A percentile compares a stretch with the other conserved stretches of the same genome.
Conservation (phyloP, 163 green algal genomes). For the Volvox carteri region DNA sequence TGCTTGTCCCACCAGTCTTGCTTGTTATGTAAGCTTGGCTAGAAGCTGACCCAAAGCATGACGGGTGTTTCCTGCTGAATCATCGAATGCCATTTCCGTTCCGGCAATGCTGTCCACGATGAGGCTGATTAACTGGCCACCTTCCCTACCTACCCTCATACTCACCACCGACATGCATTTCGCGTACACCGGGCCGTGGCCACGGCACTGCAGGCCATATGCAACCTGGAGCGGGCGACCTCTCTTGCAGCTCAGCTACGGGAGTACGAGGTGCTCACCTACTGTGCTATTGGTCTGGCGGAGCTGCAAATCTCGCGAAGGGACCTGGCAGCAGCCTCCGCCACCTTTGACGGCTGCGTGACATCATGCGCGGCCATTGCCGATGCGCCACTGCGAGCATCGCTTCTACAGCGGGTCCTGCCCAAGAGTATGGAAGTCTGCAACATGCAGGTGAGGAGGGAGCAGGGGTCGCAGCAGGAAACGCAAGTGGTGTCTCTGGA, state of each 20-base stretch:
- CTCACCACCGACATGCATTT: too few relatives aligned
- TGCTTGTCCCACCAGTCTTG: too few relatives aligned
- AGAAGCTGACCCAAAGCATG: too few relatives aligned
- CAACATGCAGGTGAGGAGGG: constrained; percentile 46
- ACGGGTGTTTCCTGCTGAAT: too few relatives aligned
- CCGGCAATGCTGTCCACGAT: too few relatives aligned
- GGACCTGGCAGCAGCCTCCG: constrained; percentile 20
- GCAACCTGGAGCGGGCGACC: constrained; percentile 6
- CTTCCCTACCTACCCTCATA: too few relatives aligned
- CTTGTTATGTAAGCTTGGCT: too few relatives aligned
- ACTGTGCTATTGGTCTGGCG: constrained; percentile 20
- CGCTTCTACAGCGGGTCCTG: constrained; percentile 49
- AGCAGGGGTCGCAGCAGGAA: too few relatives aligned
- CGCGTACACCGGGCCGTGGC: too few relatives aligned
- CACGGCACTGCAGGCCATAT: constrained; percentile 38
- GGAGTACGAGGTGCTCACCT: constrained; percentile 23
- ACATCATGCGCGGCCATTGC: neutral
- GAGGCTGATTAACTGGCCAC: too few relatives aligned
- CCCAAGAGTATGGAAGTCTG: constrained; percentile 46
- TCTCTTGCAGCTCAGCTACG: neutral
- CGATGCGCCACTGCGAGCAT: neutral
- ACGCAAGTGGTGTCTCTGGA: too few relatives aligned
- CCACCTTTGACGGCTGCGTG: constrained; percentile 27
- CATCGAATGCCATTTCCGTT: too few relatives aligned
- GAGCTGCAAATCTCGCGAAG: constrained; percentile 26